A percentile compares a stretch with the other conserved stretches of the same genome.
These are phyloP conservation scores for Solanum chiquidenum DNA, from an alignment of 257 asterid species.

Conservation along the genomic window DNA sequence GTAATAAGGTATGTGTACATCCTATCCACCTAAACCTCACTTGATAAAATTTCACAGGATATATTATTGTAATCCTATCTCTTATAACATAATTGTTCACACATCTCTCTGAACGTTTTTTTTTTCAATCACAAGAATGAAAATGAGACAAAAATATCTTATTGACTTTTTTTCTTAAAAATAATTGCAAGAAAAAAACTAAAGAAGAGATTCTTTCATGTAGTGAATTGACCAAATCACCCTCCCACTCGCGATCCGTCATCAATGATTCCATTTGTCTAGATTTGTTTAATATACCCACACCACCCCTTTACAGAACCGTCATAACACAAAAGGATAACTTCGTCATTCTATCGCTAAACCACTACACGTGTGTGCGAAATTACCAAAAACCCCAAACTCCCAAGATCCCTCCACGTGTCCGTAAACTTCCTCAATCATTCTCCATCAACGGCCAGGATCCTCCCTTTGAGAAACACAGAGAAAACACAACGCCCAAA, in stretches of 20 bases:
- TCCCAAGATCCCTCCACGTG: conserved; percentile 26
- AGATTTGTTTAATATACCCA: conserved; percentile 33
- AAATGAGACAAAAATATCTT: not conserved
- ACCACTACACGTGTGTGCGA: conserved; percentile 4
- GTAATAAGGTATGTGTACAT: too few species aligned
- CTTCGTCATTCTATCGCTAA: conserved; percentile 28
- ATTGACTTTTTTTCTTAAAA: not conserved
- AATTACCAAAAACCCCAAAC: conserved; percentile 6
- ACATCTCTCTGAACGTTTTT: not conserved
- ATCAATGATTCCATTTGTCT: conserved; percentile 17
- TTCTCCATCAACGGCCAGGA: conserved; percentile 22
- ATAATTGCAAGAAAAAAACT: not conserved
- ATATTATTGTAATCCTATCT: not conserved
- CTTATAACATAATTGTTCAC: not conserved
- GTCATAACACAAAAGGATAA: conserved; percentile 39
- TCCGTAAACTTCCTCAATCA: not conserved
- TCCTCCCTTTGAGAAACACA: conserved; percentile 47
- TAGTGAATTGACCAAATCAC: conserved; percentile 13
- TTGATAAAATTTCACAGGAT: too few species aligned
- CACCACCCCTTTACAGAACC: conserved; percentile 31
- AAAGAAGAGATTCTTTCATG: not conserved
- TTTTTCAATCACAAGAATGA: not conserved
- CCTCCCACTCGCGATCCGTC: conserved; percentile 17
- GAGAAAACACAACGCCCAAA: conserved; percentile 53
- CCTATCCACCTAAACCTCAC: not conserved